phyloP scores from a whole-genome alignment of 441 rosid genomes.

The Syzygium malaccense region DNA sequence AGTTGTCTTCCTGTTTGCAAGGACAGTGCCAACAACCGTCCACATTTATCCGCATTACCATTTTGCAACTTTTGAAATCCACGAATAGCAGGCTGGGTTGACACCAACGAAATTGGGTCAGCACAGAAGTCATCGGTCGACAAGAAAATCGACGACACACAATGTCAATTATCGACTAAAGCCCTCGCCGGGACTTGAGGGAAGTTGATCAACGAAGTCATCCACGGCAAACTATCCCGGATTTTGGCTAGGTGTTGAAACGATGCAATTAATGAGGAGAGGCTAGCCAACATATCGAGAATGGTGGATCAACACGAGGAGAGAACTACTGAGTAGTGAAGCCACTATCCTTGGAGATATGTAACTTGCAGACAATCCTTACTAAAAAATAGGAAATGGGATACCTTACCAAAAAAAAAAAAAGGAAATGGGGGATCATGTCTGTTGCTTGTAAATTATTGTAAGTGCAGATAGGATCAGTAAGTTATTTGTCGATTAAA shows the following conservation, averaged over 20 bases:
- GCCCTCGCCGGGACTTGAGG: not conserved
- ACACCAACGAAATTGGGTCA: not conserved
- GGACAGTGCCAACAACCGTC: not conserved
- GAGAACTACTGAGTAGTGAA: not conserved
- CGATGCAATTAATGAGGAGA: too few relatives aligned
- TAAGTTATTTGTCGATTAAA: not conserved
- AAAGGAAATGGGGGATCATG: not conserved
- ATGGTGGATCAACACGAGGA: not conserved
- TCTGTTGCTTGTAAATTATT: not conserved
- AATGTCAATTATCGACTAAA: not conserved
- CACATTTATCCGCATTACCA: not conserved
- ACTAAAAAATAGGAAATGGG: not conserved
- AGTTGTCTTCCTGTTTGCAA: not conserved
- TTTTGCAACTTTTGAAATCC: not conserved
- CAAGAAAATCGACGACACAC: not conserved
- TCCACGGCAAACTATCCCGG: too few relatives aligned
- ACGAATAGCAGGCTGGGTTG: not conserved
- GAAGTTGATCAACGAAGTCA: not conserved
- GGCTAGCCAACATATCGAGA: not conserved
- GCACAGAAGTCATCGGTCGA: not conserved
- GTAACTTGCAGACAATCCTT: not conserved
- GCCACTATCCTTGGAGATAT: not conserved
- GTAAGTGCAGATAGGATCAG: not conserved
- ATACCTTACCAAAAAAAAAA: not conserved
- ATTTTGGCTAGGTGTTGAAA: too few relatives aligned